These are phyloP conservation scores for Verbascum thapsus DNA, from an alignment of 257 asterid genomes.

Conservation along the genomic window DNA sequence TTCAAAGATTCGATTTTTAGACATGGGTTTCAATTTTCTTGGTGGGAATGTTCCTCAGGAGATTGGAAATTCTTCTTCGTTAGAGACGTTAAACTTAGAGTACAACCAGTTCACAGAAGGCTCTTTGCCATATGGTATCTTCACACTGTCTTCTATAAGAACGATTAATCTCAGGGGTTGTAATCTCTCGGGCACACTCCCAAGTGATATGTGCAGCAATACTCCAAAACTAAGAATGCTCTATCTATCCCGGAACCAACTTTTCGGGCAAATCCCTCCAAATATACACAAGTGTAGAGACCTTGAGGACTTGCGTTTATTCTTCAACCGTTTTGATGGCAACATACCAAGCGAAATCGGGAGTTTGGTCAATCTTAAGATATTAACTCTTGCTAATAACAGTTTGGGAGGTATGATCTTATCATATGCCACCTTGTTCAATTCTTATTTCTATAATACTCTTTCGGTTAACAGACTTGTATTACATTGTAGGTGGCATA, in stretches of 20 bases:
- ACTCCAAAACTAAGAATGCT: conserved; percentile 8
- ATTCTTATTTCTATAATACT: too few species aligned
- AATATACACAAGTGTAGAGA: conserved; percentile 31
- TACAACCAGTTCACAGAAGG: too few species aligned
- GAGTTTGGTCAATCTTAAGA: not conserved
- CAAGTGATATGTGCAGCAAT: not conserved
- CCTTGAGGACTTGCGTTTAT: conserved; percentile 29
- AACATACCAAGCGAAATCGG: conserved; percentile 23
- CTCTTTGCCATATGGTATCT: too few species aligned
- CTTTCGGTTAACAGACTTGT: not conserved
- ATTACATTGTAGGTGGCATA: not conserved
- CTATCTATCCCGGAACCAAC: conserved; percentile 17
- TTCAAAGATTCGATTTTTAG: not conserved
- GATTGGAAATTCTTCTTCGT: conserved; percentile 33
- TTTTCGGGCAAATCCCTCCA: conserved; percentile 36
- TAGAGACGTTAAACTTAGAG: conserved; percentile 12
- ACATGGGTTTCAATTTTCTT: conserved; percentile 4
- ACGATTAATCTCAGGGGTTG: too few species aligned
- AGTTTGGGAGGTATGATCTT: conserved; percentile 5
- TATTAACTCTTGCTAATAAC: conserved; percentile 11
- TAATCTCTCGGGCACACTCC: not conserved
- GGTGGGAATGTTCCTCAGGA: conserved; percentile 37
- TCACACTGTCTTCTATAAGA: not conserved
- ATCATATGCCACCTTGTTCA: not conserved
- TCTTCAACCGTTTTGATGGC: conserved; percentile 38